phyloP scores from a whole-genome alignment of 2,329 filamentous ascomycete species.

The Lachnellula occidentalis region DNA sequence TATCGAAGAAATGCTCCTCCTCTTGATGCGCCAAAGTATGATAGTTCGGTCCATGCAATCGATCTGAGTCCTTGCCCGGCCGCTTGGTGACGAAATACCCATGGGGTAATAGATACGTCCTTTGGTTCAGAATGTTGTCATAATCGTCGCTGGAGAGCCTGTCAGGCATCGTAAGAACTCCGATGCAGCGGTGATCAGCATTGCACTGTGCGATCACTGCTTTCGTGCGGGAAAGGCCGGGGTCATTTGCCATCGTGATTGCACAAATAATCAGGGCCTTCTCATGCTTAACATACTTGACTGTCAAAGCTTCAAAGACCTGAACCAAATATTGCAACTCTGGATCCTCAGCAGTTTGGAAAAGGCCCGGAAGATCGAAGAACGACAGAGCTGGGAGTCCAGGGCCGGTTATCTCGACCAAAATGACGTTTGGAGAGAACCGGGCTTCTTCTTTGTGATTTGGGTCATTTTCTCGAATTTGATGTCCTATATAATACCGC shows the following conservation, averaged over 20 bases:
- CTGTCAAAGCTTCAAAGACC: conserved; percentile 66
- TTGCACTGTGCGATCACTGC: conserved; percentile 53
- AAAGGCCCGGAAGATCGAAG: conserved; percentile 80
- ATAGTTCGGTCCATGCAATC: conserved; percentile 20
- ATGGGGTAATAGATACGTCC: conserved; percentile 58
- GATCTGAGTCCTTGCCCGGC: conserved; percentile 37
- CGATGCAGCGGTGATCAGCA: conserved; percentile 57
- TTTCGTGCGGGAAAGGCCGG: conserved; percentile 68
- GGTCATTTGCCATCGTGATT: conserved; percentile 71
- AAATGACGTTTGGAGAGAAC: conserved; percentile 78
- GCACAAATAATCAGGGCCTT: conserved; percentile 74
- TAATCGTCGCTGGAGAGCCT: conserved; percentile 58
- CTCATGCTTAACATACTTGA: conserved; percentile 61
- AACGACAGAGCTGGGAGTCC: conserved; percentile 70
- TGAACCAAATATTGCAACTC: conserved; percentile 59
- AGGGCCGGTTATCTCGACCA: conserved; percentile 68
- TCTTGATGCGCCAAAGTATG: conserved; percentile 42
- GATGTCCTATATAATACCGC: no score
- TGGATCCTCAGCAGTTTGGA: conserved; percentile 60
- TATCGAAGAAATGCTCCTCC: conserved; percentile 47
- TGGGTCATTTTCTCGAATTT: no score
- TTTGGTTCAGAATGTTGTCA: conserved; percentile 55
- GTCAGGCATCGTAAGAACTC: conserved; percentile 85
- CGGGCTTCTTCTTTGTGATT: conserved; percentile 45
- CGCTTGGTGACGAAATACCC: conserved; percentile 76